Conservation (phyloP, 208 protist species). For the Lotmaria passim region DNA sequence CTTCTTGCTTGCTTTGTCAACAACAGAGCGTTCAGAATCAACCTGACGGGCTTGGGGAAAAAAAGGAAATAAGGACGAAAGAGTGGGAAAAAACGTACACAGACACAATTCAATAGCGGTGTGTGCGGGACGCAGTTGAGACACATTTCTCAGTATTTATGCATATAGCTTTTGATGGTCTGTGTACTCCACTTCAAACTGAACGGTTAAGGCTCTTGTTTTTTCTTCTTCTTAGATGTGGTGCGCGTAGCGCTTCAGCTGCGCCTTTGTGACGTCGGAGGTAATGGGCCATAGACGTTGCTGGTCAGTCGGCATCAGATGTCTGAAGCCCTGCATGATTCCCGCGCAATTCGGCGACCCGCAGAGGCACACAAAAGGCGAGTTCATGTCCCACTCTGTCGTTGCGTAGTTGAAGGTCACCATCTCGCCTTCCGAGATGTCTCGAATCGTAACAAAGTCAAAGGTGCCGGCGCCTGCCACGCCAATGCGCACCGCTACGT, state of each 20-base stretch:
- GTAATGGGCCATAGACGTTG: constrained; percentile 82
- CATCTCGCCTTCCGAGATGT: constrained; percentile 74
- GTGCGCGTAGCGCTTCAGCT: constrained; percentile 18
- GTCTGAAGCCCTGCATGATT: constrained; percentile 72
- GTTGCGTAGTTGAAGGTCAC: constrained; percentile 91
- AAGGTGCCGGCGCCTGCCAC: constrained; percentile 56
- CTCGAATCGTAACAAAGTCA: constrained; percentile 70
- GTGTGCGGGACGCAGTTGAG: too few relatives aligned
- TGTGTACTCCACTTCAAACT: too few relatives aligned
- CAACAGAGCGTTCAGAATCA: too few relatives aligned
- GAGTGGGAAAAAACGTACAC: not conserved
- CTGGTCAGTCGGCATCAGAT: constrained; percentile 60
- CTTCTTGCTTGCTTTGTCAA: too few relatives aligned
- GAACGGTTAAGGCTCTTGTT: too few relatives aligned
- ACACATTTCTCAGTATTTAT: too few relatives aligned
- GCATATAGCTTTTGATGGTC: too few relatives aligned
- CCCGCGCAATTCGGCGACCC: constrained; percentile 63
- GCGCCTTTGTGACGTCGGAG: constrained; percentile 57
- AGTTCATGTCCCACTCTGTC: constrained; percentile 90
- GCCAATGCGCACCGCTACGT: constrained; percentile 65
- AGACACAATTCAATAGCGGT: too few relatives aligned
- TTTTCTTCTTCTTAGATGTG: not conserved
- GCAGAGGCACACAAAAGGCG: constrained; percentile 86
- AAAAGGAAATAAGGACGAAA: constrained; percentile 20
- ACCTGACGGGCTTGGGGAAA: not conserved